Evolutionary conservation across 257 asterid genomes (phyloP), one percentile per base, ranked within the genome.

Genomic region (Datura wrightii): DNA sequence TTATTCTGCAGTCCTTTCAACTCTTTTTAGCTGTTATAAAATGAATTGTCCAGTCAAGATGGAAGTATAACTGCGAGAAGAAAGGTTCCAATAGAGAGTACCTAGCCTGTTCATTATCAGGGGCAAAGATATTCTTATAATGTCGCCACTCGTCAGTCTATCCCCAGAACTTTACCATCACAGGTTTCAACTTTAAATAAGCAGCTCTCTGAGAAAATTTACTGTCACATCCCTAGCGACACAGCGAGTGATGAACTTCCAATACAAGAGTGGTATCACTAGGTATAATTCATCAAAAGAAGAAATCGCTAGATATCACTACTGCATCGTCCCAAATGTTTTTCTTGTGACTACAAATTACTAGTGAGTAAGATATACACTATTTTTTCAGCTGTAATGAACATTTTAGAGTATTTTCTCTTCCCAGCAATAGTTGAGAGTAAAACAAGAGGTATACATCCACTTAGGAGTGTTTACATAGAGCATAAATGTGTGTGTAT

Each of bases 361-460:
- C 37, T 60, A 58, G 10, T 58, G 65, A 58, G 1, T 58, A 58
- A 11, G 65, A 31, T 58, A 16, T 58, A 58, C 65, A 58, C 65
- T 9, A 58, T 34, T 56, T 2, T 55, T 56, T 56, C 6, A 16
- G 0, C 19, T 56, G 3, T 15, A 6, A 18, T 58, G 34, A 58
- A 58, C 18, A 58, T 3, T 58, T 58, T 18, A 6, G 5, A 58
- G 63, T 34, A n/a, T 58, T 18, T 53, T 13, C 58, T 13, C 18
- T 13, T 53, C 6, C 3, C 18, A 14, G 6, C 58, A 14, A 53
- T 53, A 13, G 18, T 53, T 53, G 58, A 53, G 58, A 53, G 58
- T 53, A 53, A 63, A 63, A 63, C 42, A 63, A 31, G 76, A 67
- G 24, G 24, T 67, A 15, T 67, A 67, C 24, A 67, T 37, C 76